Evolutionary conservation across 371 early-diverging fungal species (phyloP), one percentile per base, ranked within the genome.

Genomic region (Gilbertella persicaria): DNA sequence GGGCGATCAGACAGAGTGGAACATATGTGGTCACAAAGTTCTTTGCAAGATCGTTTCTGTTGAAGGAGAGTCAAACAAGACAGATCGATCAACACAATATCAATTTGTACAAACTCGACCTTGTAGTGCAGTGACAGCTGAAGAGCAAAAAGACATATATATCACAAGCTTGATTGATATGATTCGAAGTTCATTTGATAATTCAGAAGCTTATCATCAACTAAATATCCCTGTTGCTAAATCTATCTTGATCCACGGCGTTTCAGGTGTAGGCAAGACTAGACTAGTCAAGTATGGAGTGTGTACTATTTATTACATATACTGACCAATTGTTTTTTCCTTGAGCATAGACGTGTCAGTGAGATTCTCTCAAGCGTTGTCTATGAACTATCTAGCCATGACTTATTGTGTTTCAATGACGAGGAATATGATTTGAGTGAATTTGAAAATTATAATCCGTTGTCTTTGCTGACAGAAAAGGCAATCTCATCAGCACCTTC

Each of bases 181-280:
- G 30, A 61, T 66, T 6, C 24, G 66, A 7, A 58, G 58, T 24
- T 61, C 62, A 2, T 68, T 65, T 41, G 52, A 43, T 7, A 53
- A 67, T 44, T 51, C 64, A 13, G 25, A 36, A 16, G 60, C 67
- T 0, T 75, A 64, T 48, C 55, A 53, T 9, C 23, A 35, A 28
- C 30, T 75, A n/a, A 54, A 60, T 24, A 67, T 75, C 21, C 67
- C 71, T 5, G 58, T 60, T 17, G 66, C 65, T 12, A 75, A 71
- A 47, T 69, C 75, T n/a, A 58, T 75, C 19, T 59, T 75, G 44
- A 23, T 75, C 10, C 71, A 75, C 41, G 75, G 75, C 16, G 67
- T 69, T 2, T 45, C 69, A 19, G 75, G 75, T 10, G 71, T 71
- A 13, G 75, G 75, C 5, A 75, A 75, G 30, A 50, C 41, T 9